Percentiles rank a stretch among this genome's conserved stretches.
Evolutionary conservation across 805 yeast species (phyloP).

Genomic region (Ogataea haglerorum): DNA sequence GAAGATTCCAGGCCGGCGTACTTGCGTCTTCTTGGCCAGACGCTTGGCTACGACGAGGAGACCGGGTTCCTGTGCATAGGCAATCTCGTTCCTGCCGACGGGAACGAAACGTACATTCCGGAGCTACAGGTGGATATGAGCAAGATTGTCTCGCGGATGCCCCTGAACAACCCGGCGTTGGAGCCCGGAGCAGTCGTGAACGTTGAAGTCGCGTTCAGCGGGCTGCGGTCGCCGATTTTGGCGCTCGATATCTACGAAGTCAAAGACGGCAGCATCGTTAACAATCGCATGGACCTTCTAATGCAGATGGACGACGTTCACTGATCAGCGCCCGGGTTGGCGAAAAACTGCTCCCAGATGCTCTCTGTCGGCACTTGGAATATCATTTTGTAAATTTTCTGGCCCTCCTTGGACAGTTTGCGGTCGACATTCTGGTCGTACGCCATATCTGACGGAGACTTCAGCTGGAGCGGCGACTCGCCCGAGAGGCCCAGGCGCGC

Average conservation of each 20-base stretch:
- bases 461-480: slow-evolving; percentile 1
- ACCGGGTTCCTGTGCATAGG: slow-evolving; percentile 16
- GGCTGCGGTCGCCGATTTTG: slow-evolving; percentile 7
- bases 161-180: slow-evolving; percentile 8
- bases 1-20: slow-evolving; percentile 11
- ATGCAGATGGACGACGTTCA: slow-evolving; percentile 13
- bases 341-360: slow-evolving; percentile 66
- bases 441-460: slow-evolving; percentile 1
- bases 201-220: slow-evolving; percentile 20
- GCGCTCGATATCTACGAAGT: slow-evolving; percentile 24
- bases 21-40: slow-evolving; percentile 24
- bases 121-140: slow-evolving; percentile 11
- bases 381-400: slow-evolving; percentile 55
- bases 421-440: slow-evolving; percentile 13
- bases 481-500: not conserved
- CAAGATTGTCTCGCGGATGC: slow-evolving; percentile 7
- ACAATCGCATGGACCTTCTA: slow-evolving; percentile 12
- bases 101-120: not conserved
- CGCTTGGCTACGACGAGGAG: slow-evolving; percentile 17
- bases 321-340: slow-evolving; percentile 22
- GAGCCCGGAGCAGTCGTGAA: slow-evolving; percentile 24
- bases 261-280: slow-evolving; percentile 16
- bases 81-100: slow-evolving; percentile 13
- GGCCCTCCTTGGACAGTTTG: slow-evolving; percentile 43
- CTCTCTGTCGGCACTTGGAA: slow-evolving; percentile 61